Evolutionary conservation across 306 rosid genomes (phyloP), one percentile per base, ranked within the genome.

Genomic region (Cyamopsis tetragonoloba): DNA sequence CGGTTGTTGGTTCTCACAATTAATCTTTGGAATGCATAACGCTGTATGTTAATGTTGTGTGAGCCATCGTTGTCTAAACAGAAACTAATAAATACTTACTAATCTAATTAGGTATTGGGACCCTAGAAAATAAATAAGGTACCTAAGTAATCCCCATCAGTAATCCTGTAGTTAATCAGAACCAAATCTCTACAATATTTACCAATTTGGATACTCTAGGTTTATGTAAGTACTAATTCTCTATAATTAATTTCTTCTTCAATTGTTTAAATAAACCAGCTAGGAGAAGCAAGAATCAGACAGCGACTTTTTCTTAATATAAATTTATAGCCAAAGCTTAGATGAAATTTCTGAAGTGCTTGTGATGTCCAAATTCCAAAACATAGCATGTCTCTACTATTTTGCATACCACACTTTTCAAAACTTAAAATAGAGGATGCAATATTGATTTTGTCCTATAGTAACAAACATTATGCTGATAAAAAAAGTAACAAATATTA

Each of bases 71-170:
- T 60, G 11, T 57, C 48, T 14, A 22, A 47, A 18, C 34, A 35
- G 54, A 34, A 61, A 48, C 34, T 43, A 49, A 48, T 46, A 46
- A 70, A 42, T 56, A 63, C 43, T 43, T 63, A 18, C n/a, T 30
- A n/a, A 19, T 32, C 23, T 32, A 49, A 50, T 53, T 27, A 30
- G 17, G 7, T 38, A 13, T 62, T 27, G 20, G 43, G 15, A 54
- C 49, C 3, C 17, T 49, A 34, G 24, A 66, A 50, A 51, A 12
- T 24, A 49, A 13, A n/a, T 4, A 35, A 66, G 24, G 48, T n/a
- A 3, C 43, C 6, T 1, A 11, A 18, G 27, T 31, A 30, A 18
- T 28, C 57, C 31, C 34, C 30, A 11, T 32, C 22, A 47, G 24
- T 6, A 0, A 28, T 31, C 1, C 3, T 47, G 20, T 49, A 46